phyloP scores from a whole-genome alignment of 495 filamentous ascomycete species.

The Annulohypoxylon moriforme region DNA sequence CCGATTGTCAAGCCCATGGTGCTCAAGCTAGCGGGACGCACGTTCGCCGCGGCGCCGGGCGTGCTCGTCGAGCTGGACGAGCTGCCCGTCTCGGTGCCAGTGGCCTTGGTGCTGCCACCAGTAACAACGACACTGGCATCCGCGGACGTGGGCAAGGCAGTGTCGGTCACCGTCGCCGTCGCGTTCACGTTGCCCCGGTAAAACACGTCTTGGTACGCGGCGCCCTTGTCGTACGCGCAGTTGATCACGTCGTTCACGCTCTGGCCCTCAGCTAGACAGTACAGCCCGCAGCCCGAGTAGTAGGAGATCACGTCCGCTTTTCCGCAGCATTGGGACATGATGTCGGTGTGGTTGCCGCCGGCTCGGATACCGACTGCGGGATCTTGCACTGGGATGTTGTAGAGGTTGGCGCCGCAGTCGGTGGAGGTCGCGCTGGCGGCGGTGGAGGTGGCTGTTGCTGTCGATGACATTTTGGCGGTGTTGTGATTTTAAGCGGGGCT shows the following conservation, averaged over 20 bases:
- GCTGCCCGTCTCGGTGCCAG: background rate
- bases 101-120: constrained; percentile 24
- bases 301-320: constrained; percentile 55
- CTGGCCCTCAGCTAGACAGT: constrained; percentile 63
- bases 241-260: constrained; percentile 48
- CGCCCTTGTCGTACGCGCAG: constrained; percentile 54
- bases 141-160: constrained; percentile 42
- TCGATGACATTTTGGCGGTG: constrained; percentile 30
- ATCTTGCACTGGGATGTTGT: constrained; percentile 57
- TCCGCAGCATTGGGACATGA: constrained; percentile 60
- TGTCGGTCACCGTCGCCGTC: constrained; percentile 55
- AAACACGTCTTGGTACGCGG: constrained; percentile 50
- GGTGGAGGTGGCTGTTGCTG: constrained; percentile 32
- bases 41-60: constrained; percentile 28
- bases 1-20: constrained; percentile 40
- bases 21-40: constrained; percentile 33
- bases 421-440: constrained; percentile 39
- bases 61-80: constrained; percentile 11
- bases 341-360: constrained; percentile 52
- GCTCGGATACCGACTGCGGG: constrained; percentile 56
- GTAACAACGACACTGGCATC: constrained; percentile 44
- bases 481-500: background rate
- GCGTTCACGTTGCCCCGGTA: constrained; percentile 53
- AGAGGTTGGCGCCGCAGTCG: constrained; percentile 49
- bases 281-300: constrained; percentile 60